These are phyloP conservation scores for Suaeda aralocaspica DNA, from an alignment of 148 eudicot genomes.

Conservation along the genomic window DNA sequence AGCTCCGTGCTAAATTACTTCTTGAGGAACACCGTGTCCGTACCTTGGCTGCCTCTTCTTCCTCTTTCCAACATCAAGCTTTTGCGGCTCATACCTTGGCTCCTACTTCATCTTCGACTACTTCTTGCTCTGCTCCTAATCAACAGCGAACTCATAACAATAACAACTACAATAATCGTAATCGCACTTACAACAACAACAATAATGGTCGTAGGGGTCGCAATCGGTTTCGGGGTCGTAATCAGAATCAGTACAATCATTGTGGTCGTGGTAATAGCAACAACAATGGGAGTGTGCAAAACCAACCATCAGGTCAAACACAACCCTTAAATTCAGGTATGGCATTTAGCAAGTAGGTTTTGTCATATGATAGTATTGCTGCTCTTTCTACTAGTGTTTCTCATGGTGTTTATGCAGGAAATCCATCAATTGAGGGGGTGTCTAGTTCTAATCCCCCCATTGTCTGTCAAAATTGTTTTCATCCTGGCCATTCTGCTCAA, in stretches of 20 bases:
- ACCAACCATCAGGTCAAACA: not conserved
- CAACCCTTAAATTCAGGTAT: not conserved
- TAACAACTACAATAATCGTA: not conserved
- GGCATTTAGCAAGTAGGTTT: not conserved
- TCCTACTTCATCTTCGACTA: not conserved
- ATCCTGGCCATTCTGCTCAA: constrained; percentile 6
- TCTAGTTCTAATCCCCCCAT: not conserved
- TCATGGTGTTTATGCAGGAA: not conserved
- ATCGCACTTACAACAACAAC: not conserved
- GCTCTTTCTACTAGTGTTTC: not conserved
- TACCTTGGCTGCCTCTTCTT: not conserved
- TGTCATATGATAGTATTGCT: not conserved
- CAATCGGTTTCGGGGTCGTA: too few species aligned
- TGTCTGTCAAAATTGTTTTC: constrained; percentile 6
- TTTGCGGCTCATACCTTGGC: not conserved
- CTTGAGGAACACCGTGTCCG: not conserved
- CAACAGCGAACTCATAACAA: too few species aligned
- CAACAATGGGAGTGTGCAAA: not conserved
- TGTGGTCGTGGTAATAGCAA: not conserved
- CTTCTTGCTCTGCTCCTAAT: not conserved
- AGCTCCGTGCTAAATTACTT: not conserved
- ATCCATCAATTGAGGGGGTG: not conserved
- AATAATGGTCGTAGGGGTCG: not conserved
- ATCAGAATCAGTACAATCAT: not conserved
- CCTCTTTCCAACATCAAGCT: not conserved